Conservation (phyloP, 2,329 filamentous ascomycete genomes). For the Epichloe typhina region DNA sequence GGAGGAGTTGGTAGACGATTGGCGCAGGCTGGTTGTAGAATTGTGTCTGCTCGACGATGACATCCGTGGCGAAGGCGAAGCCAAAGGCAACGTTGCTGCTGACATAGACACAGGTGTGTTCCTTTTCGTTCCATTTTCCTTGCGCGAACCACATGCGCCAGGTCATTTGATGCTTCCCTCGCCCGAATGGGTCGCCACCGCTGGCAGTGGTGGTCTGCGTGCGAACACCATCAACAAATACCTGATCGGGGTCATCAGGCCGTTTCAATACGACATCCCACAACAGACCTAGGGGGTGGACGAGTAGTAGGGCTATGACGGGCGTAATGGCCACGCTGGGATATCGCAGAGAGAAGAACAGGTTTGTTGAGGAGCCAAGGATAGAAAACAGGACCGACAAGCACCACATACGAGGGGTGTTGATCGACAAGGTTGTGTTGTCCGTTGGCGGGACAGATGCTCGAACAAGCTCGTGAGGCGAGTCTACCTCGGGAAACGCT, state of each 20-base stretch:
- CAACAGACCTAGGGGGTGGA: slow-evolving; percentile 72
- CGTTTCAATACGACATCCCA: slow-evolving; percentile 67
- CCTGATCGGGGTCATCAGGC: slow-evolving; percentile 34
- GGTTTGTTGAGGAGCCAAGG: slow-evolving; percentile 68
- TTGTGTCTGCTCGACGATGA: slow-evolving; percentile 79
- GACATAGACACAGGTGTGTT: slow-evolving; percentile 80
- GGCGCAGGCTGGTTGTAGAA: slow-evolving; percentile 76
- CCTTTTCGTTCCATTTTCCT: slow-evolving; percentile 76
- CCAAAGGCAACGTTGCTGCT: slow-evolving; percentile 84
- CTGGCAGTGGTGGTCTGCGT: slow-evolving; percentile 9
- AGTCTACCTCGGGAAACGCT: slow-evolving; percentile 50
- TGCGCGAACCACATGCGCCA: slow-evolving; percentile 65
- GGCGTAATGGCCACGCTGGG: slow-evolving; percentile 82
- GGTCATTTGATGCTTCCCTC: slow-evolving; percentile 22
- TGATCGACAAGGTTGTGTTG: slow-evolving; percentile 66
- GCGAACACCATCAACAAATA: slow-evolving; percentile 36
- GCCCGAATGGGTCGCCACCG: slow-evolving; percentile 9
- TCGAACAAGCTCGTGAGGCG: slow-evolving; percentile 65
- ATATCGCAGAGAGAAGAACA: slow-evolving; percentile 84
- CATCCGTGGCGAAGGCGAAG: slow-evolving; percentile 79
- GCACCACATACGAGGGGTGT: slow-evolving; percentile 78
- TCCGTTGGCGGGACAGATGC: slow-evolving; percentile 68
- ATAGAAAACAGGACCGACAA: slow-evolving; percentile 70
- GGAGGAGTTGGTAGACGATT: slow-evolving; percentile 65
- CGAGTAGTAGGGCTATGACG: slow-evolving; percentile 73